A percentile compares a stretch with the other conserved stretches of the same genome.
These are phyloP conservation scores for Beauveria medogensis DNA, from an alignment of 2,329 filamentous ascomycete genomes.

Conservation along the genomic window DNA sequence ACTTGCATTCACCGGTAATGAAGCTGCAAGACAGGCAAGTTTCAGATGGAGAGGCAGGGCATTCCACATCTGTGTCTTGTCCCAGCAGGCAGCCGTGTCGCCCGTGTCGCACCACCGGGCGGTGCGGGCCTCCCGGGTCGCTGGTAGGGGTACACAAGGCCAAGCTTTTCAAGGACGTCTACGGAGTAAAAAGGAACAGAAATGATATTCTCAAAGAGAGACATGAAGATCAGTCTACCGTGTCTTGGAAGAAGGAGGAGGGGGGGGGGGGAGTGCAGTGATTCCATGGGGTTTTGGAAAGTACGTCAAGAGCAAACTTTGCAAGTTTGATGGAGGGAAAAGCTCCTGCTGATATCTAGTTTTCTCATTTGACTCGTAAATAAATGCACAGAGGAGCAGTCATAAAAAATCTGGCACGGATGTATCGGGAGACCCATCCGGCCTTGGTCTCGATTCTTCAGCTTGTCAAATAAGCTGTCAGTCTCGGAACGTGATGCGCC, in stretches of 20 bases:
- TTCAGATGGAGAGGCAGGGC: neutral
- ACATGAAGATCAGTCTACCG: neutral
- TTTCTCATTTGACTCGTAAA: neutral
- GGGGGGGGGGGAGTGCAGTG: neutral
- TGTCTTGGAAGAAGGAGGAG: neutral
- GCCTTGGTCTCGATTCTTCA: neutral
- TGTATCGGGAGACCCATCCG: neutral
- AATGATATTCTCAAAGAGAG: neutral
- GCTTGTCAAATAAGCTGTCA: neutral
- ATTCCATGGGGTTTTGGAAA: neutral
- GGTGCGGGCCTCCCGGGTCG: neutral
- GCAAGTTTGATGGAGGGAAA: neutral
- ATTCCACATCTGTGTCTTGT: neutral
- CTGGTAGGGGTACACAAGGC: neutral
- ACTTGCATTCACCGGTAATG: neutral
- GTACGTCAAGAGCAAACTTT: neutral
- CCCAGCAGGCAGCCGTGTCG: neutral
- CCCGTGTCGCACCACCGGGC: neutral
- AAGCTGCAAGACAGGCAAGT: neutral
- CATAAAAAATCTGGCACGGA: neutral
- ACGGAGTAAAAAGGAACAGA: neutral
- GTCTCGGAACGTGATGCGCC: neutral
- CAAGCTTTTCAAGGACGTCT: neutral
- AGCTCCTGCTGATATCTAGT: neutral
- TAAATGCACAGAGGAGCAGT: neutral